Base-by-base conservation (phyloP, 352 stramenopile genomes). In the Pythium biforme region DNA sequence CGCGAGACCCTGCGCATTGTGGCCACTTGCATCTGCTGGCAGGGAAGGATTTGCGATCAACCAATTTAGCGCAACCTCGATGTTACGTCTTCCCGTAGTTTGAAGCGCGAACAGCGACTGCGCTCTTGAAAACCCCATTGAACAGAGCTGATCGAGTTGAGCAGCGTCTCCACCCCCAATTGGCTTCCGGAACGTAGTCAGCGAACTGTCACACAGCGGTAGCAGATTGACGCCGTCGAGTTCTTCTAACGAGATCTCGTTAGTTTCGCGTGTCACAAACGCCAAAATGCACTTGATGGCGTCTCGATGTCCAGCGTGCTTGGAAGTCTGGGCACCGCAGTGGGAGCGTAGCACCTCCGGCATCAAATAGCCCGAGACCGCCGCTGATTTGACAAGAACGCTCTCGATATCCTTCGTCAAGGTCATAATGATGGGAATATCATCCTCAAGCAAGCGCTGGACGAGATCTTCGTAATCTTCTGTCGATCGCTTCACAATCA, bases 51-150 rank as follows among this genome's bases (percentile, higher is more conserved):
- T 77, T 31, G 83, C 70, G 52, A 91, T 70, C 31, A 91, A 54
- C 79, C 79, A 91, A 59, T 88, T 86, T 6, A 91, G 61, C 14
- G 77, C 81, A 22, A 54, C 66, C 69, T 89, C 77, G n/a, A 88
- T 63, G 40, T 71, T 68, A 41, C 75, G 33, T 26, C 47, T 51
- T 15, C 76, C 79, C 20, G 73, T 64, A 11, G 65, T 61, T 52
- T 62, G 43, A 33, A 91, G 60, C 19, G 76, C 82, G 51, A 62
- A 61, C 20, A 70, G 59, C 12, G 74, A 75, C 54, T 88, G 71
- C 22, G 79, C 62, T 22, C 76, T 66, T 11, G 77, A 76, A 64
- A 91, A 91, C 4, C 79, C 76, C 82, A 91, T 91, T 11, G 77
- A 81, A 40, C 74, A 76, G 23, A 91, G 59, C 45, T 88, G 68